phyloP scores from a whole-genome alignment of 2,329 filamentous ascomycete genomes.

The Botrytis cinerea region DNA sequence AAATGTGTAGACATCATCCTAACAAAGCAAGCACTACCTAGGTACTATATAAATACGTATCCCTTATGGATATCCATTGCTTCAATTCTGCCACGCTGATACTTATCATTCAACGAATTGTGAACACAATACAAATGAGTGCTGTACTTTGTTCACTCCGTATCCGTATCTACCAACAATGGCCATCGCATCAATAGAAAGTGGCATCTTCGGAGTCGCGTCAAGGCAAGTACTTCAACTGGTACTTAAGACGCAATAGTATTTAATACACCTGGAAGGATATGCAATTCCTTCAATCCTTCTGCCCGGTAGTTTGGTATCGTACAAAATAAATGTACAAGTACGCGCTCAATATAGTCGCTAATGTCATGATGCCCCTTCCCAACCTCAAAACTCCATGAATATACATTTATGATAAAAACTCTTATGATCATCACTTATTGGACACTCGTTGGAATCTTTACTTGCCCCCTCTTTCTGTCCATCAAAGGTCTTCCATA shows the following conservation, averaged over 20 bases:
- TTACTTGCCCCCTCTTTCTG: conserved; percentile 62
- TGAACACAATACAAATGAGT: not conserved
- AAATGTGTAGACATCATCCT: not conserved
- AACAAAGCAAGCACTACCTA: not conserved
- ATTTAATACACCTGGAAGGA: conserved; percentile 4
- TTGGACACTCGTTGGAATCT: conserved; percentile 64
- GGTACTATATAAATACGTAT: not conserved
- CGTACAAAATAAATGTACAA: conserved; percentile 20
- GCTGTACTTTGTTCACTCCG: not conserved
- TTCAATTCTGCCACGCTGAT: not conserved
- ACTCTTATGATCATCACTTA: conserved; percentile 27
- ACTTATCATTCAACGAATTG: conserved; percentile 1
- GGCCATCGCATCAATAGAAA: not conserved
- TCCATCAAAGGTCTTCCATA: conserved; percentile 66
- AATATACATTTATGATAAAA: conserved; percentile 19
- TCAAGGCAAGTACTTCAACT: not conserved
- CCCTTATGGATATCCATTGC: not conserved
- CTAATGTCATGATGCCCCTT: conserved; percentile 20
- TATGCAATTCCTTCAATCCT: not conserved
- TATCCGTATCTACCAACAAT: not conserved
- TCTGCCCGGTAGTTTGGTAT: not conserved
- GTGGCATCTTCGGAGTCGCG: not conserved
- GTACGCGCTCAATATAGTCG: conserved; percentile 7
- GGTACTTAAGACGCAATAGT: not conserved
- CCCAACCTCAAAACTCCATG: conserved; percentile 22